Base-by-base conservation (phyloP, 345 rosid species). In the Physaria fendleri region DNA sequence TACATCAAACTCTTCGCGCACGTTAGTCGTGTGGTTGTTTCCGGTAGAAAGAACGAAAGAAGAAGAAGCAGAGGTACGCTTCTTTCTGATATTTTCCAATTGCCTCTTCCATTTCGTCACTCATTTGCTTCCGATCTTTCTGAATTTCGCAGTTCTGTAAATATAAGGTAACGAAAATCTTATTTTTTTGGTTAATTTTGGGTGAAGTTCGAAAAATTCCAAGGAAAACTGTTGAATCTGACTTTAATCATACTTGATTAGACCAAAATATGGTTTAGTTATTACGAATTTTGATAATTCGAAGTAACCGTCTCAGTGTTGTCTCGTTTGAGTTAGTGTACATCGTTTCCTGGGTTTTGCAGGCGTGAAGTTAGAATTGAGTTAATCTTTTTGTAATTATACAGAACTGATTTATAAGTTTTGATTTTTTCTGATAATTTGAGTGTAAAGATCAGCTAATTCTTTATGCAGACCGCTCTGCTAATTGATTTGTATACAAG, bases 11-110 rank as follows among this genome's bases (percentile, higher is more conserved):
- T 34, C 17, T n/a, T n/a, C n/a, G 72, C 66, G 54, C 66, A 68
- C 72, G 66, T 59, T 68, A 68, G 72, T 44, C 42, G 13, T 50
- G 59, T 40, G 8, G 53, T 48, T 41, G 71, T 47, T 40, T n/a
- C n/a, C 22, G 0, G 6, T 37, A 27, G 25, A 25, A 11, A 8
- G 18, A 58, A 9, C 8, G 18, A 2, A 58, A 9, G 32, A 21
- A 21, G 64, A 57, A 4, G 64, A 41, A 12, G 62, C 21, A 37
- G 51, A 44, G n/a, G n/a, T n/a, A n/a, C 34, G 53, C 27, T 47
- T 1, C 65, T 30, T 35, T 24, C 27, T 47, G 20, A 20, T 48
- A 47, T 62, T 48, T 6, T 38, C 50, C 20, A 34, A 59, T 39
- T 32, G 20, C 56, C 48, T 49, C 56, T 48, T 48, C n/a, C 38